Base-by-base conservation (phyloP, 2,329 filamentous ascomycete genomes). In the Trichoderma pleuroti region DNA sequence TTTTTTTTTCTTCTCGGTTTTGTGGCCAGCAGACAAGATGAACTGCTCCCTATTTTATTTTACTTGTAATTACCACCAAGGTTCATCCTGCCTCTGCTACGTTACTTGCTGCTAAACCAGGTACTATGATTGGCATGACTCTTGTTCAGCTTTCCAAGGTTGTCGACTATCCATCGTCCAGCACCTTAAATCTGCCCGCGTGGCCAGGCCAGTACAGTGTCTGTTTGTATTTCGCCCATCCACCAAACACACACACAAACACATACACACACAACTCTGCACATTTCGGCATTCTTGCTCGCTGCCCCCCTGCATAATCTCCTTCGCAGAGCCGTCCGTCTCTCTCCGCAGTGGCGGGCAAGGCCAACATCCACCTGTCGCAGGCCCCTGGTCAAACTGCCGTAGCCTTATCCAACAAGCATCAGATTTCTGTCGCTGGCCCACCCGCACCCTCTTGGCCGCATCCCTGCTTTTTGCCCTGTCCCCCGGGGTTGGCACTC, bases 381-480 rank as follows among this genome's bases (percentile, higher is more conserved):
- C 68, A 70, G 54, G 62, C 39, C 52, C 68, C 63, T 67, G 56
- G 69, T 65, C 12, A 69, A 71, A 71, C 70, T 71, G 65, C 70
- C 70, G 70, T 71, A 69, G 70, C 70, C 65, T 69, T 71, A 71
- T 64, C 65, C 57, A 71, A 69, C 70, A 69, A 69, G 65, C 70
- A 64, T 59, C 56, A 34, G 56, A 59, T 54, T 54, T 56, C 64
- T 56, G 16, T 52, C 34, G 54, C 30, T 18, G 24, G 57, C 62
- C 56, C 63, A 42, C 26, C 63, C 62, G 42, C 59, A 39, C 63
- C 52, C 52, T 61, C 18, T 26, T n/a, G 24, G 18, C 8, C 63
- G 46, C 24, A 59, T 57, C 63, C 70, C 65, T 69, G 57, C 46
- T 52, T 28, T 28, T 34, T 34, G 30, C 39, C 49, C 12, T 14